Evolutionary conservation across 441 rosid species (phyloP), one percentile per base, ranked within the genome.

Genomic region (Adansonia gregorii): DNA sequence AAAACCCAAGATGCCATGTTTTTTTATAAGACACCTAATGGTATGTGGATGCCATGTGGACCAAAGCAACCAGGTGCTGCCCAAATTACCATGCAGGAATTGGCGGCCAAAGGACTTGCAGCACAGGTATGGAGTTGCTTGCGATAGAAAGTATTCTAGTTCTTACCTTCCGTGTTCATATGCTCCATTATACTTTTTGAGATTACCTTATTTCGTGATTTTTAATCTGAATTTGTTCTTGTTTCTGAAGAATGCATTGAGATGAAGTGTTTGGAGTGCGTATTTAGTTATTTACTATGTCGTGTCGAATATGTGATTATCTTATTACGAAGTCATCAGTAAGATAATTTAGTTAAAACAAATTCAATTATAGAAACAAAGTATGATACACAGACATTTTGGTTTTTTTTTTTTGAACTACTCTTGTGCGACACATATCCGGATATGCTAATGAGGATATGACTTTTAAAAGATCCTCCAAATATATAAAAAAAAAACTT

Each of bases 1-100:
- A 93, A 95, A 85, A 95, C 98, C n/a, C 99, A 95, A 78, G 99
- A 95, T 82, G 99, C 99, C 22, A 95, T 94, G 98, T 95, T 78
- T 84, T 95, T 95, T 64, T 79, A 74, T 56, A 88, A 92, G 81
- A 83, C 93, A 52, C 51, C 93, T 52, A 82, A 89, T 79, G 97
- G 81, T 72, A 82, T 90, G 90, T 94, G 91, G 95, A 85, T 94
- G 76, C 99, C 99, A 20, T 95, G 99, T 85, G 99, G 97, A 73
- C 95, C 98, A 59, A 95, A 87, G 85, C 97, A 92, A 79, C 91
- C 79, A 7, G 94, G 92, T 76, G 94, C 97, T 67, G 87, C 92
- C 79, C 98, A 95, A 85, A 87, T 88, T 56, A 74, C 92, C 14
- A 94, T 94, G 97, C 97, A 92, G 87, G 99, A 95, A 51, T 86